Percentiles rank a stretch among this genome's conserved stretches.
These are phyloP conservation scores for Coffea canephora DNA, from an alignment of 257 asterid genomes.

Conservation along the genomic window DNA sequence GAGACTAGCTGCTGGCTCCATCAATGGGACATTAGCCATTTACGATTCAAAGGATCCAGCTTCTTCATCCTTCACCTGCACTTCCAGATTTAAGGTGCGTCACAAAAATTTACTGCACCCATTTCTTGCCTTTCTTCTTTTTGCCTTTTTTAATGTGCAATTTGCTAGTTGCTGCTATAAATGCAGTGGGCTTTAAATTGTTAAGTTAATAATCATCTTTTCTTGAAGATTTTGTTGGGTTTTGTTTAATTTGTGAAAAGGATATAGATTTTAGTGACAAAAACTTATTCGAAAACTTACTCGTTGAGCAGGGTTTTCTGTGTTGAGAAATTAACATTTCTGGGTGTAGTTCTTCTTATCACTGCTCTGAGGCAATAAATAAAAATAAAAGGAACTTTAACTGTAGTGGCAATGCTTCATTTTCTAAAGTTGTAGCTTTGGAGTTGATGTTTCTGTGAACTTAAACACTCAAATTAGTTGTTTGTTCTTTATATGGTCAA, in stretches of 20 bases:
- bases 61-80: conserved; percentile 51
- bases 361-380: neutral
- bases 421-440: conserved; percentile 1
- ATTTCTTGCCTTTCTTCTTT: neutral
- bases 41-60: conserved; percentile 65
- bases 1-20: conserved; percentile 65
- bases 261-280: neutral
- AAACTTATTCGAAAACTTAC: neutral
- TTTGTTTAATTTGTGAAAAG: neutral
- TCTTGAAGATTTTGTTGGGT: neutral
- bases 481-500: neutral
- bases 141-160: neutral
- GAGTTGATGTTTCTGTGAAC: neutral
- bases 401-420: neutral
- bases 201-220: neutral
- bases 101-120: neutral
- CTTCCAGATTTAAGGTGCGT: conserved; percentile 59
- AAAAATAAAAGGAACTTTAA: neutral
- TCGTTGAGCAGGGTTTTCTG: neutral
- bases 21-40: conserved; percentile 53
- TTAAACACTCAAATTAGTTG: too few species aligned
- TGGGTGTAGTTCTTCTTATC: neutral
- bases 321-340: neutral
- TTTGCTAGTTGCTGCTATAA: neutral
- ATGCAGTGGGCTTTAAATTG: neutral